phyloP scores from a whole-genome alignment of 371 early-diverging fungal genomes.

The Circinella umbellata region DNA sequence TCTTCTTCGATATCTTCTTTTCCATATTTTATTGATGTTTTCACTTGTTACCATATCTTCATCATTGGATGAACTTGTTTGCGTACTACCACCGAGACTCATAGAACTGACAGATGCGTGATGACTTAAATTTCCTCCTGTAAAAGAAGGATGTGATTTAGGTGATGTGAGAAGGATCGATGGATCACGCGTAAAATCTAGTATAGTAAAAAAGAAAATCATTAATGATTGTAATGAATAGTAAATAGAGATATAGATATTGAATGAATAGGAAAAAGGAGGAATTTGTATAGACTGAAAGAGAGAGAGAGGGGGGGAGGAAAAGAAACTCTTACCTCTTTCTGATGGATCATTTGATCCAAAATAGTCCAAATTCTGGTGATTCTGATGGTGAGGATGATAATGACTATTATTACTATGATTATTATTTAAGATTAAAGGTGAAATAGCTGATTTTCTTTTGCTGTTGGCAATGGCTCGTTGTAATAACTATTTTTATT shows the following conservation, averaged over 20 bases:
- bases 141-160: background rate
- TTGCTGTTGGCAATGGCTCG: slow-evolving; percentile 28
- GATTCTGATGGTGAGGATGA: background rate
- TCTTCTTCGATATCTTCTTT: slow-evolving; percentile 57
- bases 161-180: slow-evolving; percentile 1
- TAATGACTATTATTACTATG: no score
- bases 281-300: no score
- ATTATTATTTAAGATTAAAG: no score
- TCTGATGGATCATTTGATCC: slow-evolving; percentile 6
- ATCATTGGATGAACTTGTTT: slow-evolving; percentile 46
- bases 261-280: no score
- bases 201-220: no score
- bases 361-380: slow-evolving; percentile 9
- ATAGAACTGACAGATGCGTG: slow-evolving; percentile 29
- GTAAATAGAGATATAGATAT: no score
- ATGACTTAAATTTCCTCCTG: background rate
- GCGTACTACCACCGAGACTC: slow-evolving; percentile 15
- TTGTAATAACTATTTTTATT: slow-evolving; percentile 24
- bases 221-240: background rate
- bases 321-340: slow-evolving; percentile 2
- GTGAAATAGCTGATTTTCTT: background rate
- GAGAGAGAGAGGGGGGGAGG: no score
- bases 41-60: slow-evolving; percentile 45
- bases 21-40: slow-evolving; percentile 37
- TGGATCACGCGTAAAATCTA: background rate